Evolutionary conservation across 1,284 basidiomycete genomes (phyloP), one percentile per base, ranked within the genome.

Genomic region (Polyporus tsugae): DNA sequence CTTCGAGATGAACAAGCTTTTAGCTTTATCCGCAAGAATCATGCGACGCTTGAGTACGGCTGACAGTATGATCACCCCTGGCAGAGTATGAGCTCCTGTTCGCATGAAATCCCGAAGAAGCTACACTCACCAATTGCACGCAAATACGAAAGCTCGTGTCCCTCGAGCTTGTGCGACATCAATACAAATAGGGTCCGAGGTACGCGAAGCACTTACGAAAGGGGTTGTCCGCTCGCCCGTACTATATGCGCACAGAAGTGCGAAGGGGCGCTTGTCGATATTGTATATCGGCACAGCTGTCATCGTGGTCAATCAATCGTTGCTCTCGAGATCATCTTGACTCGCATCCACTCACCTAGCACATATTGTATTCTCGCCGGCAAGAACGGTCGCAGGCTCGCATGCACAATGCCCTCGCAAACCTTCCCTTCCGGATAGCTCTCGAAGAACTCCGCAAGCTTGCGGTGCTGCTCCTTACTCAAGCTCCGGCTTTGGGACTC

Each of bases 1-100:
- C 93, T 96, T 96, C 15, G 94, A 95, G 71, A 96, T 96, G 80
- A 96, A 96, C 65, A 95, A 79, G 73, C 93, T 91, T 81, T 96
- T 95, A 1, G 95, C 93, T 78, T 98, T 97, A 80, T 98, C 97
- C 3, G 97, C 97, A 13, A 98, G 85, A 60, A 96, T 92, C 92
- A 98, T 97, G 49, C 96, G 85, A 64, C 96, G 88, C 80, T 97
- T 96, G 57, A 98, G 86, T 6, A 98, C 95, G 13, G 96, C 96
- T 60, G 95, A 96, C 44, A 99, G 84, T 68, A 98, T 97, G 73
- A 98, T 97, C 62, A 98, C 95, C 62, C 96, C 95, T 86, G 68
- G 15, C 19, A 29, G 13, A 17, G 36, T 22, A 36, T 22, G 17
- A 60, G 64, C 22, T 25, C 29, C 22, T 29, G 63, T 44, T 41